Evolutionary conservation across 805 yeast genomes (phyloP), one percentile per base, ranked within the genome.

Genomic region (Priceomyces castillae): DNA sequence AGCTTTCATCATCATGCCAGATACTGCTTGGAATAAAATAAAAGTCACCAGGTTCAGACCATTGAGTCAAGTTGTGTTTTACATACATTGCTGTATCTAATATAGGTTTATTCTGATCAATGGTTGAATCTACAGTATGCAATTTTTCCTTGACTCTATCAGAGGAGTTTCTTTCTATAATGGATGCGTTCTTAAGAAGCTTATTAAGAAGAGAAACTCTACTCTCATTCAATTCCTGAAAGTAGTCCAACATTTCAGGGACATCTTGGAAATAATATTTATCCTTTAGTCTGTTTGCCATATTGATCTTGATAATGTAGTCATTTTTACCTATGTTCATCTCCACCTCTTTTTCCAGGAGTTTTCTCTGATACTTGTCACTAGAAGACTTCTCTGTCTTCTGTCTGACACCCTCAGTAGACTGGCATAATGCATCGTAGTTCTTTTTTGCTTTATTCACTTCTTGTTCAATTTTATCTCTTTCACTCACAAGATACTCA

Each of bases 1-100:
- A 75, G 28, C 77, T 69, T 50, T 89, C 96, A 63, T 94, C 97
- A 57, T 94, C 99, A 64, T 92, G 98, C 99, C 99, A 94, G 34
- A 94, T 84, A 23, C 90, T 82, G 19, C 95, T 83, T 1, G 98
- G 97, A 49, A 86, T 77, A 56, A 86, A 94, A 51, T 80, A 74
- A 58, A 86, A 88, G 65, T 92, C 98, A 5, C 69, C 71, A 1
- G 97, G 98, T 54, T 90, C 97, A 36, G 73, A 73, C 97, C 97
- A 94, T 14, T 61, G 65, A 15, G 67, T 64, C 19, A 76, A 48
- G 61, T 94, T 94, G 65, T 94, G 99, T 57, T 90, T 90, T 43
- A 90, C 81, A 64, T 82, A 94, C 97, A 94, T 92, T 26, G 87
- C 83, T 0, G 90, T 79, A 64, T 90, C 97, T 40, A 89, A 67